These are phyloP conservation scores for Podila minutissima DNA, from an alignment of 192 early-diverging fungal genomes.

Conservation along the genomic window DNA sequence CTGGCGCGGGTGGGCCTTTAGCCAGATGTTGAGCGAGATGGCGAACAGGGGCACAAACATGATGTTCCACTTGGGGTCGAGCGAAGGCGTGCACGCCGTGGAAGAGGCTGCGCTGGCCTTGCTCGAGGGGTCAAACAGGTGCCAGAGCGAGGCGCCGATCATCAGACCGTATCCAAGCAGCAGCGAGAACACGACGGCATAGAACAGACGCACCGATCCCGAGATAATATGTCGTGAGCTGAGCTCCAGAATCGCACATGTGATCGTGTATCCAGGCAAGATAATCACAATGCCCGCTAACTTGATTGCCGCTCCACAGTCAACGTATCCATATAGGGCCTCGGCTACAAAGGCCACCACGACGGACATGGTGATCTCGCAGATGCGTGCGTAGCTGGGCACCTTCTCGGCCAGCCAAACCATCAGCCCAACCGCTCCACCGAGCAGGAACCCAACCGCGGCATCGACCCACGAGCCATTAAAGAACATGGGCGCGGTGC, in stretches of 20 bases:
- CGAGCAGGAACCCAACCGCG: constrained; percentile 49
- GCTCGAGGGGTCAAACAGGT: constrained; percentile 52
- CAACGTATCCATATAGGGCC: constrained; percentile 8
- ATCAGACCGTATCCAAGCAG: constrained; percentile 81
- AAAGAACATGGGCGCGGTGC: constrained; percentile 74
- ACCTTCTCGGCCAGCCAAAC: constrained; percentile 35
- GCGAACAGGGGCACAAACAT: constrained; percentile 64
- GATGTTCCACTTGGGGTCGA: constrained; percentile 52
- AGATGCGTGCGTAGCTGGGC: constrained; percentile 55
- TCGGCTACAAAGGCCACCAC: constrained; percentile 58
- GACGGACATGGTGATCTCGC: constrained; percentile 58
- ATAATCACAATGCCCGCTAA: constrained; percentile 67
- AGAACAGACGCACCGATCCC: constrained; percentile 87
- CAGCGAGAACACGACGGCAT: constrained; percentile 81
- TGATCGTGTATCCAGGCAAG: constrained; percentile 84
- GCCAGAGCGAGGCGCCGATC: constrained; percentile 68
- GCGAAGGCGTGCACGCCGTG: constrained; percentile 2
- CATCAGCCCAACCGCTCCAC: constrained; percentile 57
- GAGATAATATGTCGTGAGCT: constrained; percentile 89
- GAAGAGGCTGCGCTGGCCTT: background rate
- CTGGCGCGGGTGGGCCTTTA: constrained; percentile 64
- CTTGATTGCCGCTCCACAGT: constrained; percentile 30
- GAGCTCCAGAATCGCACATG: constrained; percentile 87
- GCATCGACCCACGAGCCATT: constrained; percentile 76
- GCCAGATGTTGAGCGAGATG: constrained; percentile 57